Evolutionary conservation across 2,329 filamentous ascomycete species (phyloP).

Genomic region (Microcyclosporella mali): DNA sequence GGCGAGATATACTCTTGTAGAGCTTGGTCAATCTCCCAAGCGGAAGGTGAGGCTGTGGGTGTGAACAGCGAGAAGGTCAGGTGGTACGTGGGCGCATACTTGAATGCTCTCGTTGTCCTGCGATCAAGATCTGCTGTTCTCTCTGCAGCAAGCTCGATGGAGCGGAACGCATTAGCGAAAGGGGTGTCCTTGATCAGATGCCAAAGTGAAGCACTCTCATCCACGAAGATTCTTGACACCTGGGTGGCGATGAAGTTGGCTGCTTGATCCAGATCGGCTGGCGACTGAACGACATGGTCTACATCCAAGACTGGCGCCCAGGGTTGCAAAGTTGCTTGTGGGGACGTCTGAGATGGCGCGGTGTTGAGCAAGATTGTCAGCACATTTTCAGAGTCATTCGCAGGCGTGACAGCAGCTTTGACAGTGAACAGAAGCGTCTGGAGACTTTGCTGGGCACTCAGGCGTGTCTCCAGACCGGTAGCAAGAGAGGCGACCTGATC

Average conservation of each 20-base stretch:
- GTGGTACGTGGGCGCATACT: constrained; percentile 90
- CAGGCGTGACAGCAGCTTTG: constrained; percentile 4
- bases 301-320: constrained; percentile 69
- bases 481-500: constrained; percentile 67
- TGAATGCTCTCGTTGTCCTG: constrained; percentile 76
- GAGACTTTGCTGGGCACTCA: constrained; percentile 83
- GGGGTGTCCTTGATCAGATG: constrained; percentile 27
- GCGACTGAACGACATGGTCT: constrained; percentile 63
- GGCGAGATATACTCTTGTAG: constrained; percentile 76
- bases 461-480: constrained; percentile 72
- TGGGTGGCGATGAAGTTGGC: constrained; percentile 73
- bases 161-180: constrained; percentile 15
- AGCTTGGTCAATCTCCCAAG: constrained; percentile 84
- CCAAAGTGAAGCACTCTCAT: constrained; percentile 77
- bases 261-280: constrained; percentile 59
- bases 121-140: constrained; percentile 43
- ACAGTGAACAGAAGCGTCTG: constrained; percentile 75
- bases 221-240: constrained; percentile 70
- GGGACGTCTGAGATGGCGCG: constrained; percentile 47
- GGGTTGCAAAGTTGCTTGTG: constrained; percentile 59
- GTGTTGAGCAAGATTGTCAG: constrained; percentile 64
- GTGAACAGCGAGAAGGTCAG: constrained; percentile 94
- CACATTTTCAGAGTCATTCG: constrained; percentile 44
- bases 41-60: constrained; percentile 67
- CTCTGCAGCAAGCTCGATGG: constrained; percentile 29